Evolutionary conservation across 2,329 filamentous ascomycete species (phyloP).

Genomic region (Trichoderma sp.): DNA sequence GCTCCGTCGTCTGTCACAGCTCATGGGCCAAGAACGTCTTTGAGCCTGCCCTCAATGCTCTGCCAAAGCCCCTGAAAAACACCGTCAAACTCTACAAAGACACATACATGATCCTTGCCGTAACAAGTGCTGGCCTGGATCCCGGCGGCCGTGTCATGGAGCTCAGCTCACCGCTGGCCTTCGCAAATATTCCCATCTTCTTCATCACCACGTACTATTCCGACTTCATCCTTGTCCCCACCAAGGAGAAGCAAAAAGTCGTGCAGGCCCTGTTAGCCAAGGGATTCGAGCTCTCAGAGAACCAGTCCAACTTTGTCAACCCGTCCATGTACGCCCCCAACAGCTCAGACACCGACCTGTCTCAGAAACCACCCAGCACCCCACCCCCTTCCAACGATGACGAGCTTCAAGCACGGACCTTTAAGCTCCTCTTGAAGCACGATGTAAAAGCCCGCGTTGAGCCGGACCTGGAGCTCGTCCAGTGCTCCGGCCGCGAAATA

Average conservation of each 20-base stretch:
- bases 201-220: slow-evolving; percentile 99
- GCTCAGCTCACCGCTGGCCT: slow-evolving; percentile 82
- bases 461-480: slow-evolving; percentile 68
- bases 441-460: slow-evolving; percentile 74
- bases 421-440: slow-evolving; percentile 76
- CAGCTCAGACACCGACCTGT: slow-evolving; percentile 28
- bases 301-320: slow-evolving; percentile 67
- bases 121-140: slow-evolving; percentile 87
- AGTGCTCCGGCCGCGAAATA: slow-evolving; percentile 70
- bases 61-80: slow-evolving; percentile 56
- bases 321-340: slow-evolving; percentile 41
- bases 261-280: slow-evolving; percentile 73
- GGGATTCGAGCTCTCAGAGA: slow-evolving; percentile 81
- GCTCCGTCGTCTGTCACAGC: slow-evolving; percentile 85
- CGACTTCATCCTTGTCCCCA: slow-evolving; percentile 91
- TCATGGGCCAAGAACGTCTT: slow-evolving; percentile 75
- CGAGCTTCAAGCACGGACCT: slow-evolving; percentile 82
- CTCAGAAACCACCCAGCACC: slow-evolving; percentile 59
- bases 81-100: slow-evolving; percentile 74
- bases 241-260: slow-evolving; percentile 71
- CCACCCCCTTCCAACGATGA: slow-evolving; percentile 75
- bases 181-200: slow-evolving; percentile 94
- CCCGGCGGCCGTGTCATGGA: slow-evolving; percentile 90
- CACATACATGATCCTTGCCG: slow-evolving; percentile 84
- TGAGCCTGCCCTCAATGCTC: slow-evolving; percentile 64